phyloP scores from a whole-genome alignment of 768 basidiomycete species.

The Lentinula raphanica region DNA sequence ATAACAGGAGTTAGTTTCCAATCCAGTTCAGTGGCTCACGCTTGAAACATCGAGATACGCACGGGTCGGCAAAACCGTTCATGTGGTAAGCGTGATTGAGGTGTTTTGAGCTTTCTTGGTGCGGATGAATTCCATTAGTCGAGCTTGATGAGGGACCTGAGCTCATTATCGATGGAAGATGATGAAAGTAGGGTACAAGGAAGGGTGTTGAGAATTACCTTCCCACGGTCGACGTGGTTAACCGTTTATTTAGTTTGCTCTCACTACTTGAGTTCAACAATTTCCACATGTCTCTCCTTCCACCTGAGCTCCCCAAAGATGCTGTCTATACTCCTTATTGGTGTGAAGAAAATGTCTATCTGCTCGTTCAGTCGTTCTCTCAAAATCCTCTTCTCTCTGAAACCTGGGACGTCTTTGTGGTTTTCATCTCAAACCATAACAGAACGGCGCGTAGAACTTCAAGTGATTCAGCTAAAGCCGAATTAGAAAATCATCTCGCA shows the following conservation, averaged over 20 bases:
- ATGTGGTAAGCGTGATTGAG: background rate
- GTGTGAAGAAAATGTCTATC: conserved; percentile 73
- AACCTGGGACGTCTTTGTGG: conserved; percentile 46
- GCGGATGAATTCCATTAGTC: conserved; percentile 1
- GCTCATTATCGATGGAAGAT: conserved; percentile 6
- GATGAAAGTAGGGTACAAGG: background rate
- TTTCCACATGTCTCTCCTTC: conserved; percentile 4
- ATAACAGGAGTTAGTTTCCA: conserved; percentile 11
- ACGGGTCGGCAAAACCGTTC: conserved; percentile 6
- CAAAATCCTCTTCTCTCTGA: conserved; percentile 19
- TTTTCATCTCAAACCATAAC: conserved; percentile 62
- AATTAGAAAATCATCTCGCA: background rate
- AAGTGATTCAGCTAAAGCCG: background rate
- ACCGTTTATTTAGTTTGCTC: too few species aligned
- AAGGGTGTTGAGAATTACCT: background rate
- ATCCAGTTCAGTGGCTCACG: too few species aligned
- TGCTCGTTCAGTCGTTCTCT: conserved; percentile 44
- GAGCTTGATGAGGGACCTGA: conserved; percentile 4
- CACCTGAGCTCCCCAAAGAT: conserved; percentile 31
- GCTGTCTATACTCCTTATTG: conserved; percentile 53
- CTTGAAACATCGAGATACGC: background rate
- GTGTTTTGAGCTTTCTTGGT: background rate
- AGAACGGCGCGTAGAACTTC: conserved; percentile 44
- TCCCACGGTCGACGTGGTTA: background rate
- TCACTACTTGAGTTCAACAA: too few species aligned